These are phyloP conservation scores for Pleurotus cornucopiae DNA, from an alignment of 768 basidiomycete species.

Conservation along the genomic window DNA sequence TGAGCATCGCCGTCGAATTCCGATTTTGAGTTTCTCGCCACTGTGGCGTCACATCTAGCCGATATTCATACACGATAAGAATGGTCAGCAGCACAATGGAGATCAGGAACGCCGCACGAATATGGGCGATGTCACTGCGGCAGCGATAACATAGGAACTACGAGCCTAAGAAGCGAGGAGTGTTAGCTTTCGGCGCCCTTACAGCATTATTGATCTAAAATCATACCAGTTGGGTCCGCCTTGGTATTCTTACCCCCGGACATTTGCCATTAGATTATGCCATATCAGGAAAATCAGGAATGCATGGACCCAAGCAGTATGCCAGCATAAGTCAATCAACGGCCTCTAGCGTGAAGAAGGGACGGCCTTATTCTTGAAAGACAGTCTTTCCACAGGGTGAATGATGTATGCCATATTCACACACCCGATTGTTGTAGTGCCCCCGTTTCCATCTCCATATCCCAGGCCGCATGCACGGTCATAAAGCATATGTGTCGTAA, in stretches of 20 bases:
- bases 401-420: constrained; percentile 5
- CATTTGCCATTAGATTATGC: constrained; percentile 6
- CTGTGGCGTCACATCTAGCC: constrained; percentile 6
- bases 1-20: neutral
- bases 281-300: constrained; percentile 8
- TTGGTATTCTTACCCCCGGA: neutral
- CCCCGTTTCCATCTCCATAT: constrained; percentile 1
- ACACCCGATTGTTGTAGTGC: constrained; percentile 3
- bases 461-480: neutral
- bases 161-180: constrained; percentile 7
- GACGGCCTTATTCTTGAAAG: constrained; percentile 6
- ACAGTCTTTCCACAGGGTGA: constrained; percentile 6
- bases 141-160: constrained; percentile 8
- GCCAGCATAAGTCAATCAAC: constrained; percentile 5
- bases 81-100: constrained; percentile 9
- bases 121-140: constrained; percentile 3
- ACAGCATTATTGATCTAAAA: constrained; percentile 6
- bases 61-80: constrained; percentile 3
- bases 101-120: constrained; percentile 7
- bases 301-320: constrained; percentile 1
- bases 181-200: constrained; percentile 8
- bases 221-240: constrained; percentile 6
- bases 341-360: constrained; percentile 5
- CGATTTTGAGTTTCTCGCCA: constrained; percentile 6
- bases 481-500: no score